Evolutionary conservation across 208 protist species (phyloP).

Genomic region (Trypanosoma congolense): DNA sequence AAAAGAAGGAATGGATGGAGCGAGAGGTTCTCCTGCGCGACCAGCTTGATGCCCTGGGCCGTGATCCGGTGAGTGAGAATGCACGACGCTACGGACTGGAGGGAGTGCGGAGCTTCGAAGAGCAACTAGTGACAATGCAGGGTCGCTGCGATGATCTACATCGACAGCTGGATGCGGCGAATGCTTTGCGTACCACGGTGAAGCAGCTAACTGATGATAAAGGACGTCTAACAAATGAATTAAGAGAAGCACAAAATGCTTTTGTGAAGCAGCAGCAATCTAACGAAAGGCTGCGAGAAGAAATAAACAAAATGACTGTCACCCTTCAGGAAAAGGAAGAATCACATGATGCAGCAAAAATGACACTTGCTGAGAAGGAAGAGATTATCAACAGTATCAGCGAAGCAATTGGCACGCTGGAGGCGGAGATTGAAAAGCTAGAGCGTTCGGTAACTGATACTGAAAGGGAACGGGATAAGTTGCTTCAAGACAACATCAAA

Average conservation of each 20-base stretch:
- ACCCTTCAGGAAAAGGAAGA: conserved; percentile 19
- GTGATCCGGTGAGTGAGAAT: conserved; percentile 60
- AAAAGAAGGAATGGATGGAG: conserved; percentile 40
- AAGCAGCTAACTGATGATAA: conserved; percentile 5
- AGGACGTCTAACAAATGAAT: conserved; percentile 1
- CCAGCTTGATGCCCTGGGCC: conserved; percentile 53
- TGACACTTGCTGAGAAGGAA: conserved; percentile 21
- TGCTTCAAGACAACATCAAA: conserved; percentile 49
- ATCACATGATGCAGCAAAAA: conserved; percentile 13
- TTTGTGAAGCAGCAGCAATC: conserved; percentile 9
- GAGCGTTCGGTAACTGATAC: conserved; percentile 11
- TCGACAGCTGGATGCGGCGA: conserved; percentile 10
- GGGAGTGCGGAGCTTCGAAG: conserved; percentile 46
- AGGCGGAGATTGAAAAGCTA: conserved; percentile 20
- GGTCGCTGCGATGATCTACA: conserved; percentile 23
- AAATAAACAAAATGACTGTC: conserved; percentile 8
- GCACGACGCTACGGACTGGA: conserved; percentile 71
- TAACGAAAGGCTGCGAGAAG: conserved; percentile 3
- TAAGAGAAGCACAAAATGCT: not conserved
- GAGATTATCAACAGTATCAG: conserved; percentile 17
- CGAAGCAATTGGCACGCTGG: conserved; percentile 12
- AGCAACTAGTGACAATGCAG: conserved; percentile 30
- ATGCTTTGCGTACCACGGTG: conserved; percentile 18
- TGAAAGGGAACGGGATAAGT: conserved; percentile 34
- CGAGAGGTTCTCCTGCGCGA: conserved; percentile 52